Percentiles rank a stretch among this genome's conserved stretches.
phyloP scores from a whole-genome alignment of 164 flowering plant genomes.

The Chimonanthus praecox region DNA sequence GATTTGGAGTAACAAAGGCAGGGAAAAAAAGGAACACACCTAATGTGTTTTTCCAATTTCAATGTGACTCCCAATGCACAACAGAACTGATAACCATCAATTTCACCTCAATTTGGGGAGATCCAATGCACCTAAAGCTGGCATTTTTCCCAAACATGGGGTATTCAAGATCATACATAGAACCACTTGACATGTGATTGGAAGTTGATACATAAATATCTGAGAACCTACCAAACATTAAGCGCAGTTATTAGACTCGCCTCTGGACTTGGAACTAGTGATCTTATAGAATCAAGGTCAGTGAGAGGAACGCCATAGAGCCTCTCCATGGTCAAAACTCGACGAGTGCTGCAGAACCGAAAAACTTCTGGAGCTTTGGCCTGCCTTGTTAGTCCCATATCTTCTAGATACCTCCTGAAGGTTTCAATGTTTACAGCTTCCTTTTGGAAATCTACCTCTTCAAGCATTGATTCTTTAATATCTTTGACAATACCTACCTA shows the following conservation, averaged over 20 bases:
- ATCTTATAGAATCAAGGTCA: slow-evolving; percentile 76
- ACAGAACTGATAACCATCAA: background rate
- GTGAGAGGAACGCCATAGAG: slow-evolving; percentile 98
- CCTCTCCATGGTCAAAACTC: slow-evolving; percentile 91
- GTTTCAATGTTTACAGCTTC: slow-evolving; percentile 86
- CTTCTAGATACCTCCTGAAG: slow-evolving; percentile 72
- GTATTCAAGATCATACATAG: background rate
- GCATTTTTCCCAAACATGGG: background rate
- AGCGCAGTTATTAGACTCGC: slow-evolving; percentile 85
- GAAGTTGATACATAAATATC: background rate
- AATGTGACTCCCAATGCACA: background rate
- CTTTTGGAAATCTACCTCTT: slow-evolving; percentile 91
- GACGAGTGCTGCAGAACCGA: slow-evolving; percentile 54
- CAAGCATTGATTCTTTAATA: slow-evolving; percentile 89
- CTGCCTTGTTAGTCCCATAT: slow-evolving; percentile 79
- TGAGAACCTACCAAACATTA: slow-evolving; percentile 75
- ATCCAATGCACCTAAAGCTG: background rate
- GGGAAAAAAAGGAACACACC: background rate
- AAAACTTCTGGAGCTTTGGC: slow-evolving; percentile 94
- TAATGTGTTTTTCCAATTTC: no score
- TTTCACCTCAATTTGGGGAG: background rate
- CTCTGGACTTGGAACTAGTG: slow-evolving; percentile 88
- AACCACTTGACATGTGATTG: background rate
- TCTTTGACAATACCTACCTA: slow-evolving; percentile 93
- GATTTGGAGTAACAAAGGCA: background rate